Base-by-base conservation (phyloP, 2,329 filamentous ascomycete genomes). In the Nemania sp. region DNA sequence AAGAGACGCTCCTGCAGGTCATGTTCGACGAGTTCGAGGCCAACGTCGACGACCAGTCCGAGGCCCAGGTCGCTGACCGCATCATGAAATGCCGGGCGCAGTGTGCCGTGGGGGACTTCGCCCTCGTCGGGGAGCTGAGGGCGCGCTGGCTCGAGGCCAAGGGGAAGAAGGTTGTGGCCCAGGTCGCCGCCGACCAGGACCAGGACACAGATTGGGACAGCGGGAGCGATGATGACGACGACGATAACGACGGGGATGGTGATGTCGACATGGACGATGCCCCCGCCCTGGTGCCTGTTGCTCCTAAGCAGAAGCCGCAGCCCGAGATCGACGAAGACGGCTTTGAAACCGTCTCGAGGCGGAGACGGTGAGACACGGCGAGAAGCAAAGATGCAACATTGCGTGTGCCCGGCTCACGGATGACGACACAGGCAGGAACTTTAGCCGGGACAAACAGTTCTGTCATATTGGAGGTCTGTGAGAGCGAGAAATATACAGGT, bases 1-100 rank as follows among this genome's bases (percentile, higher is more conserved):
- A 98, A 79, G 84, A 89, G 42, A 87, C 96, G 53, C 81, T 98
- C 49, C 80, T 97, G 48, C 91, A 97, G 71, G 88, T 97, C 63
- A 95, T 98, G 89, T 84, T 90, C 64, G 95, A 98, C 78, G 95
- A 99, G 77, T 99, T 98, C 72, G 92, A 97, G 71, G 90, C 95
- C 57, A 89, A 91, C 58, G 86, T 97, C 29, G 95, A 98, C 71
- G 95, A 99, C 75, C 93, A 92, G 69, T 94, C 89, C 49, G 90
- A 88, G 35, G 87, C 84, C 54, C 84, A 88, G 57, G 85, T 96
- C 6, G 92, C 92, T 10, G 80, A 81, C 60, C 82, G 87, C 68
- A 90, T 98, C 60, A 77, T 96, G 74, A 81, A 82, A 54, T 78
- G 94, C 65, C 82, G 87, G 69, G 80, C 80, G 60, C 83, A 90